These are phyloP conservation scores for Candida pseudofarinosa DNA, from an alignment of 805 yeast genomes.

Conservation along the genomic window DNA sequence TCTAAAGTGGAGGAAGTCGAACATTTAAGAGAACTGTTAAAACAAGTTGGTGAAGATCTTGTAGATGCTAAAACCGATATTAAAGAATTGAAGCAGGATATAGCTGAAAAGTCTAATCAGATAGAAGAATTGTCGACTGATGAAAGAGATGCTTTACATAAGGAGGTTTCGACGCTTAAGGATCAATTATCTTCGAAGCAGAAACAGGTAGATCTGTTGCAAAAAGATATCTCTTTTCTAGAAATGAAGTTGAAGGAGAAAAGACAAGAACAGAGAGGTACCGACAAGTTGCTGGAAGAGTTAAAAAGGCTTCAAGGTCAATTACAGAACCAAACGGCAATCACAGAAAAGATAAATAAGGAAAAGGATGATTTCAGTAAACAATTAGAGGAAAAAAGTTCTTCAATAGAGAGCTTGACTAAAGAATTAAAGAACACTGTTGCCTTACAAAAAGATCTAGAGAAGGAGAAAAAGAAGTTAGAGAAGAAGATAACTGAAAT, in stretches of 20 bases:
- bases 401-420: slow-evolving; percentile 6
- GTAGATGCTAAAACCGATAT: slow-evolving; percentile 63
- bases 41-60: slow-evolving; percentile 72
- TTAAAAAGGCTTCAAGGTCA: background rate
- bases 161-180: background rate
- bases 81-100: slow-evolving; percentile 26
- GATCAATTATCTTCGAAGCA: background rate
- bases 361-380: slow-evolving; percentile 2
- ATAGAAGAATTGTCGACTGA: background rate
- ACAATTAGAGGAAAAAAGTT: background rate
- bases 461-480: slow-evolving; percentile 37
- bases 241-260: background rate
- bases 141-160: background rate
- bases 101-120: background rate
- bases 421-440: slow-evolving; percentile 3
- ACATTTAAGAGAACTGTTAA: slow-evolving; percentile 68
- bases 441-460: slow-evolving; percentile 6
- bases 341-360: background rate
- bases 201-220: background rate
- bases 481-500: slow-evolving; percentile 29
- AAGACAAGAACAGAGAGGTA: background rate
- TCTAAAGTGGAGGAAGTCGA: slow-evolving; percentile 61
- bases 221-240: slow-evolving; percentile 1
- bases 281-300: slow-evolving; percentile 1
- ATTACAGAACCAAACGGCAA: background rate